Evolutionary conservation across 768 basidiomycete genomes (phyloP).

Genomic region (Suillus hirtellus): DNA sequence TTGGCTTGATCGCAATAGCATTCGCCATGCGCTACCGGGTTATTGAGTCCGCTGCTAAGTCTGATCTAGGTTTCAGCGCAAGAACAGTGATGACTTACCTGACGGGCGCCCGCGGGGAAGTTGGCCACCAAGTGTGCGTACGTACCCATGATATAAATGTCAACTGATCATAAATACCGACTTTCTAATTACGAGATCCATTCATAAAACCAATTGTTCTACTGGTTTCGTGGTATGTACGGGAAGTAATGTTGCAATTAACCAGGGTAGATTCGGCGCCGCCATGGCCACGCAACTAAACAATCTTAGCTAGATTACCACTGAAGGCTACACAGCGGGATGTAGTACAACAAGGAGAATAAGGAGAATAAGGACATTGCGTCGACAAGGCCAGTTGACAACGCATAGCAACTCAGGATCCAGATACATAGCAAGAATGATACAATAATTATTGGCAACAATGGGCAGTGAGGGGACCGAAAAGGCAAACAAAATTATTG

Average conservation of each 20-base stretch:
- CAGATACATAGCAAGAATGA: not conserved
- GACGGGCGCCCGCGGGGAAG: not conserved
- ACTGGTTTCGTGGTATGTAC: not conserved
- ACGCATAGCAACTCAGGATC: not conserved
- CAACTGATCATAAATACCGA: not conserved
- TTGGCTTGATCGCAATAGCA: not conserved
- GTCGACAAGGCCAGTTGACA: slow-evolving; percentile 3
- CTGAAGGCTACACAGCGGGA: not conserved
- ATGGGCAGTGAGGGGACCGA: not conserved
- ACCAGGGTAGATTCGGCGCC: not conserved
- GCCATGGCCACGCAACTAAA: not conserved
- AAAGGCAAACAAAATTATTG: not conserved
- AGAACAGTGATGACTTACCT: not conserved
- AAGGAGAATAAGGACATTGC: not conserved
- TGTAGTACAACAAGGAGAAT: not conserved
- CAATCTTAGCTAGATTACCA: not conserved
- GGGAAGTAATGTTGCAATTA: not conserved
- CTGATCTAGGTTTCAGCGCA: not conserved
- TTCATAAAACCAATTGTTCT: not conserved
- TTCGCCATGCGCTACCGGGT: not conserved
- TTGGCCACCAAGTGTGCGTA: not conserved
- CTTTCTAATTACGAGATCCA: not conserved
- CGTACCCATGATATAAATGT: not conserved
- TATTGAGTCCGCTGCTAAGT: not conserved
- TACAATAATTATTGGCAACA: not conserved